Conservation (phyloP, 2,329 filamentous ascomycete genomes). For the Fusarium mexicanum region DNA sequence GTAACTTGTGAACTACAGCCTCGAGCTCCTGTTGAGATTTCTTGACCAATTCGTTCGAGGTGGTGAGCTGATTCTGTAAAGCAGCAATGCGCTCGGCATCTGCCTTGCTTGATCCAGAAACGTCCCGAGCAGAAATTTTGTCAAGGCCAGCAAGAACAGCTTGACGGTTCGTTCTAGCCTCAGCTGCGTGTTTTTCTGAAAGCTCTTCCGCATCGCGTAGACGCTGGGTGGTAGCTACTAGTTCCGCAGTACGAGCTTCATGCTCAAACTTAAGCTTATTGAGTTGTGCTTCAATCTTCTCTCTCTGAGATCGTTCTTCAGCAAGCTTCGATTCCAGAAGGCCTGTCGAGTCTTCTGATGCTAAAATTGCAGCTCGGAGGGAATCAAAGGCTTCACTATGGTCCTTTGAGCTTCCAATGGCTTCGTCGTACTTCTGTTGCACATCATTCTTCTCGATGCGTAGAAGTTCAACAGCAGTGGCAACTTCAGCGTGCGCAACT, state of each 20-base stretch:
- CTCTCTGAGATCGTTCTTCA: conserved; percentile 81
- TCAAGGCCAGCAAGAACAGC: conserved; percentile 86
- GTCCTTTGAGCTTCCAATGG: conserved; percentile 72
- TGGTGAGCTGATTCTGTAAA: conserved; percentile 81
- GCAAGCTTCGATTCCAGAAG: conserved; percentile 83
- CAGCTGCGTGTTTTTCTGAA: conserved; percentile 84
- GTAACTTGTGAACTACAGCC: conserved; percentile 84
- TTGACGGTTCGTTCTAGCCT: conserved; percentile 85
- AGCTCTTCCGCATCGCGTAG: conserved; percentile 88
- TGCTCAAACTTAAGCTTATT: conserved; percentile 82
- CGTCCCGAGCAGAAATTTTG: conserved; percentile 70
- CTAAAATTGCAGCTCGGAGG: conserved; percentile 79
- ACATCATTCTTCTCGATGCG: conserved; percentile 87
- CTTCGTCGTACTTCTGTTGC: conserved; percentile 72
- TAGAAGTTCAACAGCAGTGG: conserved; percentile 78
- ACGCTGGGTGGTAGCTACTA: conserved; percentile 77
- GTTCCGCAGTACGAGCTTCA: conserved; percentile 80
- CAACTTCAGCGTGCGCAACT: conserved; percentile 78
- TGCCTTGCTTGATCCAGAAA: conserved; percentile 56
- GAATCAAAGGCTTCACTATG: conserved; percentile 77
- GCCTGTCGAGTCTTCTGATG: conserved; percentile 79
- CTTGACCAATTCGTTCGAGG: conserved; percentile 82
- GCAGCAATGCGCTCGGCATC: conserved; percentile 74
- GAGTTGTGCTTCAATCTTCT: conserved; percentile 80
- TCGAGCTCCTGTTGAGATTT: conserved; percentile 93